Percentiles rank a stretch among this genome's conserved stretches.
Conservation (phyloP, 139 green algal genomes). For the Picochlorum sp. region DNA sequence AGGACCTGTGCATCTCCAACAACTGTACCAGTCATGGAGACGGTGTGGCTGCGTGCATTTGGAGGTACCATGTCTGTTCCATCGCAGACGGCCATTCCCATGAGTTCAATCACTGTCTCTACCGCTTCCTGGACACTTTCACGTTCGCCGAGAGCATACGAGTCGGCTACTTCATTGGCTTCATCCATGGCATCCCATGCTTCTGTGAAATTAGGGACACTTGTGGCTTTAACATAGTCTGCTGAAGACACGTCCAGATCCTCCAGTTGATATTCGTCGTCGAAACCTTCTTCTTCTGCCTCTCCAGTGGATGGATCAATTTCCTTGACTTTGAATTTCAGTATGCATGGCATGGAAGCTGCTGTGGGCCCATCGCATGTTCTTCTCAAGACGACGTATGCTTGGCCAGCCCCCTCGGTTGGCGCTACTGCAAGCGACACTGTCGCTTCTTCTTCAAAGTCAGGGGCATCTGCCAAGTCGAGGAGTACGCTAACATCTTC, state of each 20-base stretch:
- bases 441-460: constrained; percentile 65
- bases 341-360: constrained; percentile 46
- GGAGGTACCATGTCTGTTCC: constrained; percentile 88
- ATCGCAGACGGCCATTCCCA: constrained; percentile 89
- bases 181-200: constrained; percentile 70
- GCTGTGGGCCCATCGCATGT: constrained; percentile 50
- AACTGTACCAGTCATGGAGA: constrained; percentile 74
- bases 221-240: constrained; percentile 77
- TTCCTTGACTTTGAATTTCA: constrained; percentile 96
- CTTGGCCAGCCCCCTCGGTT: constrained; percentile 62
- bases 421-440: constrained; percentile 78
- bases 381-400: constrained; percentile 69
- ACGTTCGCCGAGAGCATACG: constrained; percentile 83
- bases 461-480: constrained; percentile 71
- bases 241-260: constrained; percentile 62
- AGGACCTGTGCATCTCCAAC: constrained; percentile 65
- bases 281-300: constrained; percentile 86
- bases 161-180: constrained; percentile 68
- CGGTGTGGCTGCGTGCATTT: constrained; percentile 85
- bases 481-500: constrained; percentile 85
- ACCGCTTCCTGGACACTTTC: constrained; percentile 81
- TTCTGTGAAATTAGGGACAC: constrained; percentile 76
- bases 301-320: constrained; percentile 89
- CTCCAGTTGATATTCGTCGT: constrained; percentile 97
- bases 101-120: constrained; percentile 78